A percentile compares a stretch with the other conserved stretches of the same genome.
These are phyloP conservation scores for Zasmidium citrigriseum DNA, from an alignment of 2,329 filamentous ascomycete species.

Conservation along the genomic window DNA sequence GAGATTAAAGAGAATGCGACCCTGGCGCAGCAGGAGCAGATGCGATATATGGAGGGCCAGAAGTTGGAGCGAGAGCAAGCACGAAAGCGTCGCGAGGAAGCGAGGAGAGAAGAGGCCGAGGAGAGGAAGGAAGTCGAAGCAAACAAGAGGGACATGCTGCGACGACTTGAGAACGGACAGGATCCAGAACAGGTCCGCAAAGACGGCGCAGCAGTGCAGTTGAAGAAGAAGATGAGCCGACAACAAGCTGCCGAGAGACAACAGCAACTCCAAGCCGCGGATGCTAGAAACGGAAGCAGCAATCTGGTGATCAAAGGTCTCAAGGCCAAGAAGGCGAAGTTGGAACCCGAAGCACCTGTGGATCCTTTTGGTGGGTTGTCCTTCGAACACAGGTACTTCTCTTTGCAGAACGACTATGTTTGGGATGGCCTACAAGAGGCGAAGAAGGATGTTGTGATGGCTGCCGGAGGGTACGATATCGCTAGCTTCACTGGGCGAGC, in stretches of 20 bases:
- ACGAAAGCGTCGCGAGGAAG: constrained; percentile 62
- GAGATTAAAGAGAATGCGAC: constrained; percentile 54
- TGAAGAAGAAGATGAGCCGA: constrained; percentile 72
- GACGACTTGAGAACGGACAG: constrained; percentile 65
- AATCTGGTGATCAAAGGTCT: constrained; percentile 73
- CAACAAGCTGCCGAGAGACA: constrained; percentile 48
- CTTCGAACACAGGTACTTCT: constrained; percentile 67
- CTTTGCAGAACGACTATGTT: constrained; percentile 68
- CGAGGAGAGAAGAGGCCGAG: constrained; percentile 68
- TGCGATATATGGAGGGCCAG: constrained; percentile 48
- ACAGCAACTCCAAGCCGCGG: constrained; percentile 44
- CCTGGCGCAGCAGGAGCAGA: constrained; percentile 50
- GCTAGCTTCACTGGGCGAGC: constrained; percentile 79
- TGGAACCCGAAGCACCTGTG: constrained; percentile 72
- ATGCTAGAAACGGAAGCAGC: constrained; percentile 35
- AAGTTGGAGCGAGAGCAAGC: constrained; percentile 67
- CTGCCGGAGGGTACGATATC: constrained; percentile 80
- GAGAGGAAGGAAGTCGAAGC: constrained; percentile 66
- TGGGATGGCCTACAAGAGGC: constrained; percentile 72
- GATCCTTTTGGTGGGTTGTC: constrained; percentile 82
- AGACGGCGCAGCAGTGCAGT: constrained; percentile 60
- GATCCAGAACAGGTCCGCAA: constrained; percentile 59
- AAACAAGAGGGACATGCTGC: constrained; percentile 68
- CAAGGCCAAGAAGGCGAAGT: constrained; percentile 60
- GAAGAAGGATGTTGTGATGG: constrained; percentile 64